Percentiles rank a stretch among this genome's conserved stretches.
phyloP scores from a whole-genome alignment of 192 early-diverging fungal genomes.

The Coemansia sp. region DNA sequence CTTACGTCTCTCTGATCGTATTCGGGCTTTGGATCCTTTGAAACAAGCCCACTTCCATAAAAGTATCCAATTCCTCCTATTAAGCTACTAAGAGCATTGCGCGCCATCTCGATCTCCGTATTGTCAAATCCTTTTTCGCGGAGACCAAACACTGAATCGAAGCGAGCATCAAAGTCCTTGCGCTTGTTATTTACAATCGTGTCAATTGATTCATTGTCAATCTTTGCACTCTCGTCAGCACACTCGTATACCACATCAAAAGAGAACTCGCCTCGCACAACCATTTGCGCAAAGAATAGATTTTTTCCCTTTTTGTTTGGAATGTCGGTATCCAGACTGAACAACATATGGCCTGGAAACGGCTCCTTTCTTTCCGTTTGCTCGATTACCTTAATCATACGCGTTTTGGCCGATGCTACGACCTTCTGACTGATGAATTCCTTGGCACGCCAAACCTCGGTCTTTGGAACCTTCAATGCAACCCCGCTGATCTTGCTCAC shows the following conservation, averaged over 20 bases:
- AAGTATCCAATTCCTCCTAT: slow-evolving; percentile 85
- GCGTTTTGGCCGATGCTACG: slow-evolving; percentile 11
- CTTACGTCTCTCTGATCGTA: slow-evolving; percentile 59
- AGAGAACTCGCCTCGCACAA: slow-evolving; percentile 36
- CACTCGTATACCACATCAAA: slow-evolving; percentile 49
- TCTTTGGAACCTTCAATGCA: slow-evolving; percentile 23
- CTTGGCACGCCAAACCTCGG: slow-evolving; percentile 38
- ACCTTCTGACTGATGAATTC: slow-evolving; percentile 29
- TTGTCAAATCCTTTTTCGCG: slow-evolving; percentile 60
- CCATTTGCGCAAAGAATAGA: slow-evolving; percentile 39
- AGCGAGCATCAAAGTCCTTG: slow-evolving; percentile 66
- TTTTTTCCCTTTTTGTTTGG: slow-evolving; percentile 22
- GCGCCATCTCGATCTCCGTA: slow-evolving; percentile 69
- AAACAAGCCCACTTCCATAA: slow-evolving; percentile 37
- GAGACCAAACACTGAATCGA: slow-evolving; percentile 73
- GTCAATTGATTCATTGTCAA: slow-evolving; percentile 26
- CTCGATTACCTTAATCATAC: slow-evolving; percentile 12
- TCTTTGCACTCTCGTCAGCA: slow-evolving; percentile 18
- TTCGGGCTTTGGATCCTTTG: slow-evolving; percentile 59
- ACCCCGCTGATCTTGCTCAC: slow-evolving; percentile 17
- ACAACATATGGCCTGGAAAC: slow-evolving; percentile 57
- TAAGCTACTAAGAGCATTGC: slow-evolving; percentile 77
- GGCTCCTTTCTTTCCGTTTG: slow-evolving; percentile 44
- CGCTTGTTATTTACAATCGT: slow-evolving; percentile 21
- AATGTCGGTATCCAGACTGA: slow-evolving; percentile 57